Evolutionary conservation across 768 basidiomycete species (phyloP), one percentile per base, ranked within the genome.

Genomic region (Vararia minispora): DNA sequence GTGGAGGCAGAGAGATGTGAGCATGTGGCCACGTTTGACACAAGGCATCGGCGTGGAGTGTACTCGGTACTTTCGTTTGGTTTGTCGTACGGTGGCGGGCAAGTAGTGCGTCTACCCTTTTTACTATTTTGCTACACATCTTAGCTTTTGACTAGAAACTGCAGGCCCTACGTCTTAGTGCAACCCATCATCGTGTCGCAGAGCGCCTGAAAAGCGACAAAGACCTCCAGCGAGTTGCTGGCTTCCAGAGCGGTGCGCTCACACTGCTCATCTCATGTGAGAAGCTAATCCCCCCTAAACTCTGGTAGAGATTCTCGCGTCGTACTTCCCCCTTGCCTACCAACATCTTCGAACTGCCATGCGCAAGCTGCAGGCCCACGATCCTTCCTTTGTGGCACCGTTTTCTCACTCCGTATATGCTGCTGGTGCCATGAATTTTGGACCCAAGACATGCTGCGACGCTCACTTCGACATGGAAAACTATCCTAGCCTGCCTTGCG

Each of bases 371-470:
- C 10, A 16, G 7, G 28, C 3, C 4, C 3, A 25, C 13, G 24
- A 43, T 16, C 28, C 22, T 16, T 28, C 28, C 5, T 42, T 52
- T 6, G 6, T 17, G 7, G 32, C 18, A 18, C 41, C 42, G 35
- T 51, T 53, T 32, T 1, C 20, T 11, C 39, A 45, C 18, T 45
- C 38, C 23, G 35, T 41, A 6, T 52, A 43, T 25, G 42, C 50
- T 2, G 41, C 46, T 0, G 28, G 28, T 2, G 44, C 44, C 6
- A 43, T 46, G 40, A 54, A 54, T 35, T 28, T 46, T 11, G 46
- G 48, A 12, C 44, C 46, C 0, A 17, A 16, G 6, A 42, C 42
- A 1, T 33, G 42, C 6, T 35, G 35, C 11, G 10, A 24, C 7
- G 37, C 40, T 2, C 52, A 48, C 31, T 24, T 22, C 12, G 46